Evolutionary conservation across 176 grass and related monocot species (phyloP).

Genomic region (Carex scoparia): DNA sequence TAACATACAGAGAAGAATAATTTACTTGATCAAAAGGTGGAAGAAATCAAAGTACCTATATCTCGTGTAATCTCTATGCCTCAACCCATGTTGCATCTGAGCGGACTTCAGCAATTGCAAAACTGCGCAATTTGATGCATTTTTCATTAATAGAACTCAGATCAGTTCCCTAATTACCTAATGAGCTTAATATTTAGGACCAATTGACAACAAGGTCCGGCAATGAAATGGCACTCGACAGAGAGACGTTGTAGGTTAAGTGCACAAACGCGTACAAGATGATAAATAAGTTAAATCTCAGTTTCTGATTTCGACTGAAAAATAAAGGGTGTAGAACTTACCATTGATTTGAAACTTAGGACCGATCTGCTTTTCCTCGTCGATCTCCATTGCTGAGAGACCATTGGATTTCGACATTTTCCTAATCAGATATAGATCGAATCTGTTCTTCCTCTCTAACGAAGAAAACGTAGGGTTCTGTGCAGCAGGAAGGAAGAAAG

Average conservation of each 20-base stretch:
- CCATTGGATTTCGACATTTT: conserved; percentile 19
- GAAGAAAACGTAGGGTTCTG: background rate
- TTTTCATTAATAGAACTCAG: background rate
- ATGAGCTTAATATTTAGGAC: background rate
- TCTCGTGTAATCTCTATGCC: conserved; percentile 44
- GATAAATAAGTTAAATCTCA: conserved; percentile 1
- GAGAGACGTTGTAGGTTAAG: background rate
- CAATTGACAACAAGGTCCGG: background rate
- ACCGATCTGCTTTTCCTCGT: conserved; percentile 48
- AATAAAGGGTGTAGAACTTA: no score
- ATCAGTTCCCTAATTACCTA: background rate
- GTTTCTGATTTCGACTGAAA: background rate
- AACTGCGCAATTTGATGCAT: conserved; percentile 37
- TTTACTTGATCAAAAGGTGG: background rate
- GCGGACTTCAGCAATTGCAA: conserved; percentile 77
- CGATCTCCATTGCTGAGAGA: conserved; percentile 65
- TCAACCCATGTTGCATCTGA: conserved; percentile 97
- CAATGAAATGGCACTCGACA: background rate
- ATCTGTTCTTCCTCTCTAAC: background rate
- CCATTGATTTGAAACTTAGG: conserved; percentile 89
- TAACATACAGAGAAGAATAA: background rate
- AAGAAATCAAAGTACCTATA: conserved; percentile 46
- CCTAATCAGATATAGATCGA: background rate
- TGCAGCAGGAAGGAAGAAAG: background rate
- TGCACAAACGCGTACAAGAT: conserved; percentile 15